Evolutionary conservation across 306 rosid species (phyloP).

Genomic region (Aeschynomene evenia): DNA sequence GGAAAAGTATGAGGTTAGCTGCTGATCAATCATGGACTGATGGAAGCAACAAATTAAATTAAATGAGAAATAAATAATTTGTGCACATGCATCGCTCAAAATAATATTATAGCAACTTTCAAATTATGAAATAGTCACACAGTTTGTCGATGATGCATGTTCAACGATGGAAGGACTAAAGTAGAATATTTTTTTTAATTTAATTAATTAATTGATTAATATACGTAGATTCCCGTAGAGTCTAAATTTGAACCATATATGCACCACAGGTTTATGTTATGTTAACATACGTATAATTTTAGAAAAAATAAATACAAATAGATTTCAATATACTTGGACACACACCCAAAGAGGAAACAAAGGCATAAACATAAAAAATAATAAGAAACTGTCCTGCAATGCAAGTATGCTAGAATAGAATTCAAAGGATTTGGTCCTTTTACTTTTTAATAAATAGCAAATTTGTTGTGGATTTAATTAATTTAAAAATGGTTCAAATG

Average conservation of each 20-base stretch:
- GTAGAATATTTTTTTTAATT: constrained; percentile 17
- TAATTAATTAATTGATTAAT: too few species aligned
- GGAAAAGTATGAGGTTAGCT: constrained; percentile 2
- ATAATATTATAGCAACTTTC: constrained; percentile 3
- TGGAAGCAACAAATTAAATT: constrained; percentile 12
- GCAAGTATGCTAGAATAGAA: background rate
- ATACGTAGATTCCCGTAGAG: constrained; percentile 1
- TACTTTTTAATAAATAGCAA: background rate
- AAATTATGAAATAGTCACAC: constrained; percentile 1
- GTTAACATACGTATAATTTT: too few species aligned
- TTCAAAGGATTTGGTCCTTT: background rate
- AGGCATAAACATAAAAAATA: background rate
- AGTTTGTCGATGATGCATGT: constrained; percentile 13
- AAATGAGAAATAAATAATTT: background rate
- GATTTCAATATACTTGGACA: background rate
- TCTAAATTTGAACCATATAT: constrained; percentile 19
- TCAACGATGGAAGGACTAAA: constrained; percentile 24
- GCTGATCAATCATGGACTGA: background rate
- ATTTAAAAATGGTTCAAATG: background rate
- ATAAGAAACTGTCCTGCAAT: background rate
- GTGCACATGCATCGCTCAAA: background rate
- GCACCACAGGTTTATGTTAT: too few species aligned
- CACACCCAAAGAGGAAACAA: constrained; percentile 19
- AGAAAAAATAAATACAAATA: too few species aligned
- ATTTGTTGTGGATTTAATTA: too few species aligned